Percentiles rank a stretch among this genome's conserved stretches.
phyloP scores from a whole-genome alignment of 345 rosid genomes.

The Acer campestre region DNA sequence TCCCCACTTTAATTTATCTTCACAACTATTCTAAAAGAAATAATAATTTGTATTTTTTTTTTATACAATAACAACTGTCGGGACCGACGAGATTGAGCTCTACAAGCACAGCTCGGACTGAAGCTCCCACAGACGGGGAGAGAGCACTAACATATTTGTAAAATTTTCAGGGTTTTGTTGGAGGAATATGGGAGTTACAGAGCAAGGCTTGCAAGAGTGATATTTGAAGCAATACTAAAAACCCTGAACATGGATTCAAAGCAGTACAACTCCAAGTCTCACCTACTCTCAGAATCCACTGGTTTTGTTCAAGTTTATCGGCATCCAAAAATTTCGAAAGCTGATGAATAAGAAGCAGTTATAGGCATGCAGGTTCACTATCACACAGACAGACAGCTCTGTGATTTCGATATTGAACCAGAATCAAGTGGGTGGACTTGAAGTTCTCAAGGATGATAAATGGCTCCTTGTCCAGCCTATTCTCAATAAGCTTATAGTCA shows the following conservation, averaged over 20 bases:
- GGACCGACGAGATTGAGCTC: too few relatives aligned
- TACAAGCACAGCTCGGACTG: too few relatives aligned
- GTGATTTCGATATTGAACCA: slow-evolving; percentile 63
- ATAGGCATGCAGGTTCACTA: slow-evolving; percentile 68
- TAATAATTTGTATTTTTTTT: not conserved
- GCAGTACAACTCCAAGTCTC: not conserved
- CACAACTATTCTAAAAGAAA: not conserved
- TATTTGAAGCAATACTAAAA: slow-evolving; percentile 51
- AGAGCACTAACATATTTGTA: too few relatives aligned
- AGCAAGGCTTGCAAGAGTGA: slow-evolving; percentile 40
- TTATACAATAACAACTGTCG: too few relatives aligned
- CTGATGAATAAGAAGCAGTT: slow-evolving; percentile 18
- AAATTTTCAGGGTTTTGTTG: slow-evolving; percentile 38
- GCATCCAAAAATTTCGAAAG: slow-evolving; percentile 39
- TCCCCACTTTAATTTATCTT: not conserved
- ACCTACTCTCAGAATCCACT: slow-evolving; percentile 50
- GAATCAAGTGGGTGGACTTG: slow-evolving; percentile 68
- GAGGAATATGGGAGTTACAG: slow-evolving; percentile 74
- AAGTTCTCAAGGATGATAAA: slow-evolving; percentile 54
- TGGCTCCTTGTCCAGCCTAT: slow-evolving; percentile 60
- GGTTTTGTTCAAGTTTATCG: slow-evolving; percentile 63
- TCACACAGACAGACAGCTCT: slow-evolving; percentile 88
- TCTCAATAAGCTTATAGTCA: slow-evolving; percentile 50
- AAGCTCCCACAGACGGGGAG: too few relatives aligned
- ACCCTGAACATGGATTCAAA: slow-evolving; percentile 45